Base-by-base conservation (phyloP, 768 basidiomycete genomes). In the Rhodosporidiobolus odoratus region DNA sequence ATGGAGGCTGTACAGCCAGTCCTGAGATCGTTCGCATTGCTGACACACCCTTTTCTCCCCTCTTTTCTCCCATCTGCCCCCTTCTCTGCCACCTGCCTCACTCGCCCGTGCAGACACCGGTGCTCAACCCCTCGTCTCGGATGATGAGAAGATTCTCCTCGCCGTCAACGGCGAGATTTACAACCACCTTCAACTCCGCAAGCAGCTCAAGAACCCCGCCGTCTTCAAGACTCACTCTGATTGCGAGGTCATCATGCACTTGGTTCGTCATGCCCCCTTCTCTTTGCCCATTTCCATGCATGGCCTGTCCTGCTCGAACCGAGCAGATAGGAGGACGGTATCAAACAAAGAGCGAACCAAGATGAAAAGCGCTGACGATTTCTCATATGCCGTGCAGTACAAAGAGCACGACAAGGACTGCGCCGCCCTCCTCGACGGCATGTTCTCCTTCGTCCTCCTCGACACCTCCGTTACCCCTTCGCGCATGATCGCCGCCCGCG, bases 111-210 rank as follows among this genome's bases (percentile, higher is more conserved):
- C 77, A 98, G 95, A 98, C 78, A 89, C 93, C 45, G 96, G 96
- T 72, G 96, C 96, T 27, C 96, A 99, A 79, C 96, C 96, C 21
- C 84, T 99, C 54, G 80, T 88, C 66, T 92, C 89, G 81, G 86
- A 90, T 32, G 92, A 97, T 74, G 89, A 87, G 62, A 90, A 89
- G 76, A 77, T 87, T 72, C 85, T 88, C 74, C 88, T 99, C 63
- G 86, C 90, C 67, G 96, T 99, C 78, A 99, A 99, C 80, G 96
- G 96, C 61, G 96, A 99, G 81, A 98, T 99, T 77, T 99, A 99
- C 84, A 99, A 98, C 84, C 92, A 98, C 78, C 81, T 90, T 65
- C 84, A 88, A 25, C 86, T 98, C 61, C 86, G 91, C 67, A 85
- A 87, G 60, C 81, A 80, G 34, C 81, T 92, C 63, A 87, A 85